These are phyloP conservation scores for Aegilops sharonensis DNA, from an alignment of 176 grass and related monocot genomes.

Conservation along the genomic window DNA sequence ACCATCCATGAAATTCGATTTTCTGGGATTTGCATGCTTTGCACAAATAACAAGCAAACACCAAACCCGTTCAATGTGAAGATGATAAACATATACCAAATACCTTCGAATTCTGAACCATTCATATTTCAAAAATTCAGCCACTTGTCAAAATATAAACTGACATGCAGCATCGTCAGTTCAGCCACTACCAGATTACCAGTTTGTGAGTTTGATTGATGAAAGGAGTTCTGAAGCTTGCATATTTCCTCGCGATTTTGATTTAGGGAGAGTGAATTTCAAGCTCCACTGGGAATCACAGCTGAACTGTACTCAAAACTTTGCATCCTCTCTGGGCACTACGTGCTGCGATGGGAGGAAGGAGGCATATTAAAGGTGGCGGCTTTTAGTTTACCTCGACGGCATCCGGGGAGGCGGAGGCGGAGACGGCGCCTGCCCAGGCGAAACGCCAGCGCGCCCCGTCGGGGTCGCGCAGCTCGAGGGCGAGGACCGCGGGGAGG, in stretches of 20 bases:
- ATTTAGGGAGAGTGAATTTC: neutral
- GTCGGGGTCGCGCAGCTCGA: neutral
- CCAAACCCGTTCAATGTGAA: neutral
- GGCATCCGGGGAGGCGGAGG: neutral
- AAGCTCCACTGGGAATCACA: neutral
- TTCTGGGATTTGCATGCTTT: neutral
- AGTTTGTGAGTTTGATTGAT: neutral
- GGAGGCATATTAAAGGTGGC: neutral
- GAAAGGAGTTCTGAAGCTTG: neutral
- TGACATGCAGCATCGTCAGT: neutral
- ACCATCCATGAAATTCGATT: neutral
- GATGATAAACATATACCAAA: neutral
- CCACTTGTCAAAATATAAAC: neutral
- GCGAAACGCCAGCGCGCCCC: neutral
- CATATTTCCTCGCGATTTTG: neutral
- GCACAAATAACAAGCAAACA: neutral
- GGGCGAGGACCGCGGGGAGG: slow-evolving; percentile 11
- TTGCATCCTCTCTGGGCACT: neutral
- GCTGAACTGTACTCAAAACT: neutral
- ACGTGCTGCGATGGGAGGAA: neutral
- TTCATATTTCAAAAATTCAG: neutral
- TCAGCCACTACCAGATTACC: neutral
- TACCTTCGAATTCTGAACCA: neutral
- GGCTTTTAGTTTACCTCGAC: slow-evolving; percentile 13
- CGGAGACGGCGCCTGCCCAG: slow-evolving; percentile 8